Base-by-base conservation (phyloP, 352 stramenopile species). In the Pseudoperonospora humuli region DNA sequence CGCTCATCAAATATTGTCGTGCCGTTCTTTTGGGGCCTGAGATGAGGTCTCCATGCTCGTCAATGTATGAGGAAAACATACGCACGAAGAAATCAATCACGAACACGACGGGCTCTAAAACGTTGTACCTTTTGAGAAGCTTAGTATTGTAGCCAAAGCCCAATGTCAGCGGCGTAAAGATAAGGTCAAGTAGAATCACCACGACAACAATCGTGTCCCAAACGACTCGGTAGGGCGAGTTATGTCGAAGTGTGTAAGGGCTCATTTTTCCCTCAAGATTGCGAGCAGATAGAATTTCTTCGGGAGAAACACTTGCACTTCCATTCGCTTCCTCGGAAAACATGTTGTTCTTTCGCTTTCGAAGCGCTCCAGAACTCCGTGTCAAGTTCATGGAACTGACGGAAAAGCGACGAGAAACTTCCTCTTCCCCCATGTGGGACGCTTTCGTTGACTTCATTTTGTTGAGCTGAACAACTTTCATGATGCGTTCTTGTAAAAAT, bases 151-250 rank as follows among this genome's bases (percentile, higher is more conserved):
- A 73, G 6, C 74, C 56, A n/a, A 84, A 86, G 18, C 70, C 72
- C 15, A 87, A 37, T 13, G 64, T 42, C 0, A 87, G 44, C n/a
- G 72, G 67, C 14, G 72, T 84, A 36, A 84, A 39, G 0, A 78
- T 29, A 8, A 85, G 55, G 31, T 85, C 72, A 3, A 80, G 34
- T 5, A 70, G 29, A 32, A 87, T 66, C 36, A 78, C 54, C 11
- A 61, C 4, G 39, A 86, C 58, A 8, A 87, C 61, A 2, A 84
- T 8, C 5, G 53, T 24, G 37, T 87, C 70, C 75, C 75, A 87
- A 11, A 58, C 17, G 3, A 35, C 34, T 9, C 70, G 61, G 7
- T 58, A 45, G 0, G n/a, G 24, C 2, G 72, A 75, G 39, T 86
- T 67, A 32, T 79, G 73, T 5, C 61, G 64, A 15, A 87, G 36